phyloP scores from a whole-genome alignment of 768 basidiomycete species.

The Termitomyces sp. region DNA sequence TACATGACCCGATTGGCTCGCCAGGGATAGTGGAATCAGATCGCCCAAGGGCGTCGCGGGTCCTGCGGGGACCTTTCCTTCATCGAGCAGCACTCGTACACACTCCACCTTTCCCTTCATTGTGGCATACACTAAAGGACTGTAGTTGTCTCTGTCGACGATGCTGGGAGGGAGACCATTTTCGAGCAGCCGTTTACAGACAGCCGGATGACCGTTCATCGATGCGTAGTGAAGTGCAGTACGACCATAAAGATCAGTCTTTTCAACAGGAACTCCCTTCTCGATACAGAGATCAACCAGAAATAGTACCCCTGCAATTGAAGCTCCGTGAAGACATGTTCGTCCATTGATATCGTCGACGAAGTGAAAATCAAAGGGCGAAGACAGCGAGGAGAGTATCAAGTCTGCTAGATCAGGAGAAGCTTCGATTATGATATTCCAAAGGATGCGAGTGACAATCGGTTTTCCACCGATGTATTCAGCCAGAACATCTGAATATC shows the following conservation, averaged over 20 bases:
- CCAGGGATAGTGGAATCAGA: constrained; percentile 82
- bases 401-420: constrained; percentile 66
- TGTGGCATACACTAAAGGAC: constrained; percentile 90
- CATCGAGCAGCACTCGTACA: constrained; percentile 74
- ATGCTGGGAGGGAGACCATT: constrained; percentile 59
- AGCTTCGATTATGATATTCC: constrained; percentile 87
- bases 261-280: constrained; percentile 63
- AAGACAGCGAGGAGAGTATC: constrained; percentile 59
- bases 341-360: constrained; percentile 97
- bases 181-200: constrained; percentile 73
- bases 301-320: constrained; percentile 73
- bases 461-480: constrained; percentile 54
- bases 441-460: constrained; percentile 86
- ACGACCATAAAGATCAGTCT: constrained; percentile 85
- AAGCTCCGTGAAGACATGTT: constrained; percentile 89
- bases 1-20: constrained; percentile 84
- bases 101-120: constrained; percentile 79
- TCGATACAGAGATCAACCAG: constrained; percentile 79
- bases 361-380: constrained; percentile 83
- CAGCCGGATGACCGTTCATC: constrained; percentile 78
- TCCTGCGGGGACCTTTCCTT: constrained; percentile 61
- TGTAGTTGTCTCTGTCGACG: constrained; percentile 91
- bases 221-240: constrained; percentile 94
- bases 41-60: constrained; percentile 55
- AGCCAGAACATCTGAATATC: constrained; percentile 60